Evolutionary conservation across 148 eudicot species (phyloP).

Genomic region (Heliamphora exappendiculata): DNA sequence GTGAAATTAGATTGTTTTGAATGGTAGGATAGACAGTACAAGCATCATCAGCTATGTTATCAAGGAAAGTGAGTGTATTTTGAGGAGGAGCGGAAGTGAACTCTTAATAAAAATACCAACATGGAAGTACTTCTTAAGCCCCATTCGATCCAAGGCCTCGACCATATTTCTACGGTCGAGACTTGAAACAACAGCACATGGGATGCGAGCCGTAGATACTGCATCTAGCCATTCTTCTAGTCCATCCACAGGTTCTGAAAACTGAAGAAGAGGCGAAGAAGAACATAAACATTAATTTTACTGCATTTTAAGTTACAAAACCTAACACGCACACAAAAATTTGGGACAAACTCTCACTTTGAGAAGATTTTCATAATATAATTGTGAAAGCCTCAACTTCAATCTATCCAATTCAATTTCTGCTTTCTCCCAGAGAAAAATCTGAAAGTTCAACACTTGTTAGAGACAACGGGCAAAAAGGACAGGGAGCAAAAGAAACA

Average conservation of each 20-base stretch:
- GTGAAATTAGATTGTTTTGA: background rate
- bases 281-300: constrained; percentile 1
- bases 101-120: constrained; percentile 21
- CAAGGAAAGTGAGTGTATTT: background rate
- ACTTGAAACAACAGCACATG: constrained; percentile 95
- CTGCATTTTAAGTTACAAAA: background rate
- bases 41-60: background rate
- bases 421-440: constrained; percentile 52
- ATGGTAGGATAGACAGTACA: background rate
- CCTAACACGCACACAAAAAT: background rate
- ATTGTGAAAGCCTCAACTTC: constrained; percentile 64
- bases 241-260: constrained; percentile 75
- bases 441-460: constrained; percentile 32
- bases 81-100: background rate
- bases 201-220: constrained; percentile 72
- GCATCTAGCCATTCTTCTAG: constrained; percentile 89
- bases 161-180: constrained; percentile 68
- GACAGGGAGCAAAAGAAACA: background rate
- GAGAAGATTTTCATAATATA: constrained; percentile 66
- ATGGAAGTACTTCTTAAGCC: constrained; percentile 79
- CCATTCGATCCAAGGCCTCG: constrained; percentile 66
- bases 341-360: constrained; percentile 33
- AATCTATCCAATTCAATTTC: constrained; percentile 49
- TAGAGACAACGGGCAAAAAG: background rate
- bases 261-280: constrained; percentile 31